Evolutionary conservation across 2,329 filamentous ascomycete genomes (phyloP).

Genomic region (Pyrenophora graminea): DNA sequence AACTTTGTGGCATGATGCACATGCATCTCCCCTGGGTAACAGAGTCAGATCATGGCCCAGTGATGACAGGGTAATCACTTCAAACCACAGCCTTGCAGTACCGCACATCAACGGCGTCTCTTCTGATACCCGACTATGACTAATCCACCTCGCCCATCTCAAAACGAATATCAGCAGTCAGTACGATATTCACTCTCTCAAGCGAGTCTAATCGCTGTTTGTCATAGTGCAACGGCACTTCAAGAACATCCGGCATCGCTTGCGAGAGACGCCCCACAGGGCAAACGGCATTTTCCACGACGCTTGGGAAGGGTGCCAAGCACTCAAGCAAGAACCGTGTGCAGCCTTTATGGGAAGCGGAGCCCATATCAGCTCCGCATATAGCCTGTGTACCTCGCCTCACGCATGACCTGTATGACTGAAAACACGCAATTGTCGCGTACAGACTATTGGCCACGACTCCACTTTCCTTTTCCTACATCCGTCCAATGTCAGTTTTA

Average conservation of each 20-base stretch:
- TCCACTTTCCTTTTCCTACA: constrained; percentile 8
- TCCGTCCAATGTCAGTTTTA: constrained; percentile 10
- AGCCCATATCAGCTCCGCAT: constrained; percentile 21
- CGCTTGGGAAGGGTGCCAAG: not conserved
- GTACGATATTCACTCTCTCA: too few species aligned
- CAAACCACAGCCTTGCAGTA: too few species aligned
- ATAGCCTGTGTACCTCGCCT: constrained; percentile 20
- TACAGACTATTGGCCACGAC: constrained; percentile 9
- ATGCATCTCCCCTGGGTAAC: too few species aligned
- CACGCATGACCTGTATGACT: constrained; percentile 2
- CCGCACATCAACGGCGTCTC: too few species aligned
- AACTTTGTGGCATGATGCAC: too few species aligned
- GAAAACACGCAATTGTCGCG: constrained; percentile 7
- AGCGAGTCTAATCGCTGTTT: too few species aligned
- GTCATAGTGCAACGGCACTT: not conserved
- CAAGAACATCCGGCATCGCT: constrained; percentile 1
- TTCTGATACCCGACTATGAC: too few species aligned
- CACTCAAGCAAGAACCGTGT: constrained; percentile 1
- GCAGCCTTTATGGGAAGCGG: constrained; percentile 5
- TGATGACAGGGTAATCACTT: too few species aligned
- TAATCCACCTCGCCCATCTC: too few species aligned
- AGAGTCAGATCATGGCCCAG: too few species aligned
- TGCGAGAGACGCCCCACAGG: not conserved
- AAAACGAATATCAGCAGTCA: too few species aligned
- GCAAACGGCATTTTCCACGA: not conserved